These are phyloP conservation scores for Annulohypoxylon moriforme DNA, from an alignment of 495 filamentous ascomycete species.

Conservation along the genomic window DNA sequence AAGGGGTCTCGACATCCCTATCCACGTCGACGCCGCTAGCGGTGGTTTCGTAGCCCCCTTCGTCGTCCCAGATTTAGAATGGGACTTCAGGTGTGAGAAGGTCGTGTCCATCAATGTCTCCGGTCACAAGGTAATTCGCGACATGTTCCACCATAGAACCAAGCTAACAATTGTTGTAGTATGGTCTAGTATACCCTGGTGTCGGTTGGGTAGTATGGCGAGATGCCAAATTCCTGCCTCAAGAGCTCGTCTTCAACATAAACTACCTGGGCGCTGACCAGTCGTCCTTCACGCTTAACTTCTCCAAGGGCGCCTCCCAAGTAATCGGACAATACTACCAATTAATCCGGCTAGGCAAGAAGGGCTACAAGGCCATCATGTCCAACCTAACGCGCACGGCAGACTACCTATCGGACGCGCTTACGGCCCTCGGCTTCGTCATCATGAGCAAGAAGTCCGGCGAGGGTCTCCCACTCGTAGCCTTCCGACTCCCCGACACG, in stretches of 20 bases:
- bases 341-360: constrained; percentile 89
- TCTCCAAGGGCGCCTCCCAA: constrained; percentile 90
- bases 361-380: constrained; percentile 90
- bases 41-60: constrained; percentile 94
- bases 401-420: constrained; percentile 77
- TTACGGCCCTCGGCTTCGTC: constrained; percentile 80
- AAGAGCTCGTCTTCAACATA: constrained; percentile 97
- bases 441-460: constrained; percentile 83
- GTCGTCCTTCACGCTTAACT: constrained; percentile 97
- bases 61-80: constrained; percentile 79
- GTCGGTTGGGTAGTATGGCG: constrained; percentile 95
- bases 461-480: constrained; percentile 83
- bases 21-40: constrained; percentile 91
- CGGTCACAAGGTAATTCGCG: constrained; percentile 83
- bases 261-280: constrained; percentile 96
- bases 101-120: constrained; percentile 94
- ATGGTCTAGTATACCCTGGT: constrained; percentile 83
- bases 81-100: constrained; percentile 89
- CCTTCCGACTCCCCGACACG: constrained; percentile 74
- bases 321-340: constrained; percentile 98
- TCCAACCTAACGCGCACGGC: constrained; percentile 83
- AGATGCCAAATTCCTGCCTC: constrained; percentile 80
- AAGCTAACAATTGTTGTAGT: constrained; percentile 44
- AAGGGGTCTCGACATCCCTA: constrained; percentile 77
- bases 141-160: background rate